A percentile compares a stretch with the other conserved stretches of the same genome.
phyloP scores from a whole-genome alignment of 2,329 filamentous ascomycete genomes.

The Westerdykella ornata region DNA sequence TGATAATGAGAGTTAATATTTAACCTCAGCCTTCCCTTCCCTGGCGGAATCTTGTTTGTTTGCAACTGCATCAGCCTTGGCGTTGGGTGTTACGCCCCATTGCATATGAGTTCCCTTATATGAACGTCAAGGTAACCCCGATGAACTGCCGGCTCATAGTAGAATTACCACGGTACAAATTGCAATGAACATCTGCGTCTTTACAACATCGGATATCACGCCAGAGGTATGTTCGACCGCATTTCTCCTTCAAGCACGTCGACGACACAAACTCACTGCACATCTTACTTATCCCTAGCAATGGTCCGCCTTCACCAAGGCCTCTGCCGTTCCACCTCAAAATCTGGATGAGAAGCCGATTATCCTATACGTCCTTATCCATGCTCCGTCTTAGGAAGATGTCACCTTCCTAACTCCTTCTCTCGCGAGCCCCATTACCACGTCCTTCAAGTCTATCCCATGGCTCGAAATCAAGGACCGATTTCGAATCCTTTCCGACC shows the following conservation, averaged over 20 bases:
- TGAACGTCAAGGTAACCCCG: too few relatives aligned
- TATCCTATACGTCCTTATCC: slow-evolving; percentile 4
- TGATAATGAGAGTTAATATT: too few relatives aligned
- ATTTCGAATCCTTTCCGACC: not conserved
- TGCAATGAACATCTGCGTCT: slow-evolving; percentile 3
- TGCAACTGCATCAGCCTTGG: too few relatives aligned
- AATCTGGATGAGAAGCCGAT: not conserved
- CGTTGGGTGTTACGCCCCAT: too few relatives aligned
- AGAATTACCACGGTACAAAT: too few relatives aligned
- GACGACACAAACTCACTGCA: not conserved
- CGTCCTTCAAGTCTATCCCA: slow-evolving; percentile 1
- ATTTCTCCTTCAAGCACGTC: not conserved
- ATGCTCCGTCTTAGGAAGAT: not conserved
- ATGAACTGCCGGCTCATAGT: too few relatives aligned
- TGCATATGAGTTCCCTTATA: too few relatives aligned
- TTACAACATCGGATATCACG: slow-evolving; percentile 5
- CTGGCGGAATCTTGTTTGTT: too few relatives aligned
- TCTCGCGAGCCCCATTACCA: not conserved
- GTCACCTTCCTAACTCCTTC: not conserved
- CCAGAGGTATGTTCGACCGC: slow-evolving; percentile 1
- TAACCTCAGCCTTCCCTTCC: too few relatives aligned
- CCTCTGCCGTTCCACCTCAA: slow-evolving; percentile 2
- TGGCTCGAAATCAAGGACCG: not conserved
- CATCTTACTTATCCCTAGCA: slow-evolving; percentile 1
- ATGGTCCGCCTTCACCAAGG: slow-evolving; percentile 4